A percentile compares a stretch with the other conserved stretches of the same genome.
These are phyloP conservation scores for Dalechampia spathulata DNA, from an alignment of 441 rosid genomes.

Conservation along the genomic window DNA sequence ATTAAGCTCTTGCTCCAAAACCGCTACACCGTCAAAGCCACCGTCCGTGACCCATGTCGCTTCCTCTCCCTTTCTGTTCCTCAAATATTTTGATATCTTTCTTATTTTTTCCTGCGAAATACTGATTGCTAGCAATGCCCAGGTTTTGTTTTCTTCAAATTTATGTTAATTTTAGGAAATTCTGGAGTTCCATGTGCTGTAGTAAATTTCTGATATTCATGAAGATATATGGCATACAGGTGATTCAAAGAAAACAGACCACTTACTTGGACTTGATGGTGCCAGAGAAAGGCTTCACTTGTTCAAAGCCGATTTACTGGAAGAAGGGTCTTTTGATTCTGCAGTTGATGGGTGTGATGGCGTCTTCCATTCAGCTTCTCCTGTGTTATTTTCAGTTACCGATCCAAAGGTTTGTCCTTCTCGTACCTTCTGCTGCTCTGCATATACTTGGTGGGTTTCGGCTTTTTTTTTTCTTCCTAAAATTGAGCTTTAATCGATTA, in stretches of 20 bases:
- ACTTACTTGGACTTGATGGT: conserved; percentile 32
- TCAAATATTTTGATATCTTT: too few species aligned
- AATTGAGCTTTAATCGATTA: too few species aligned
- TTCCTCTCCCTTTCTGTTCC: too few species aligned
- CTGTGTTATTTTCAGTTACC: background rate
- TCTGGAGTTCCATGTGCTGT: too few species aligned
- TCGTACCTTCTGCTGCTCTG: too few species aligned
- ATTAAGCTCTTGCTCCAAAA: conserved; percentile 39
- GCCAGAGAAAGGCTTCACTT: conserved; percentile 35
- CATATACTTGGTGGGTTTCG: too few species aligned
- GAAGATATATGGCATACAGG: conserved; percentile 20
- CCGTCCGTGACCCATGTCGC: conserved; percentile 28
- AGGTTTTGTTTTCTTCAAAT: too few species aligned
- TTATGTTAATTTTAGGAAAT: too few species aligned
- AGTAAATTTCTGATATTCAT: too few species aligned
- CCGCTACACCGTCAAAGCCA: conserved; percentile 44
- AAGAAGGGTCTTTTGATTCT: conserved; percentile 21
- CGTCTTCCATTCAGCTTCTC: conserved; percentile 28
- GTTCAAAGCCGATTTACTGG: conserved; percentile 25
- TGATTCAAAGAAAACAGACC: conserved; percentile 33
- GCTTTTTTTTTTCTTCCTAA: too few species aligned
- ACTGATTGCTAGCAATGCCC: too few species aligned
- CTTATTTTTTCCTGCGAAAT: too few species aligned
- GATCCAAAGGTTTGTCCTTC: conserved; percentile 22
- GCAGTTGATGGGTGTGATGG: conserved; percentile 19